Evolutionary conservation across 129 eudicot genomes (phyloP).

Genomic region (Glebionis coronaria): DNA sequence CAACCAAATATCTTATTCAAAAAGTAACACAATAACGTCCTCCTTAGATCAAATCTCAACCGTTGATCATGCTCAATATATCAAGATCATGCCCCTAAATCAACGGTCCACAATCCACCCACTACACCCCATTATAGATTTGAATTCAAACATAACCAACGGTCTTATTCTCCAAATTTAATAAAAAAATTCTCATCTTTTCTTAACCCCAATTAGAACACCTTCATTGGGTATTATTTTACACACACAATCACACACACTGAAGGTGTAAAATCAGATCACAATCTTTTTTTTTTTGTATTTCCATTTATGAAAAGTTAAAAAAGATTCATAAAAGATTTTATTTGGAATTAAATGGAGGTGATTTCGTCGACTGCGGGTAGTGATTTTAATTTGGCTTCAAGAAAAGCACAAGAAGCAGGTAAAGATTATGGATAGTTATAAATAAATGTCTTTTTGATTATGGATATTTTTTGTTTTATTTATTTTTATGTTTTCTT

Average conservation of each 20-base stretch:
- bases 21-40: background rate
- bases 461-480: background rate
- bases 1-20: background rate
- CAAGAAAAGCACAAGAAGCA: constrained; percentile 96
- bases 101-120: constrained; percentile 27
- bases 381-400: constrained; percentile 66
- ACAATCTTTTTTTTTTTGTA: constrained; percentile 7
- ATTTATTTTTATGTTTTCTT: background rate
- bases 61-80: constrained; percentile 27
- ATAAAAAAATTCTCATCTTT: constrained; percentile 23
- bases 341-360: constrained; percentile 52
- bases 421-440: constrained; percentile 28
- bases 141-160: constrained; percentile 34
- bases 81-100: constrained; percentile 15
- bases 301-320: constrained; percentile 29
- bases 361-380: constrained; percentile 38
- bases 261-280: constrained; percentile 1
- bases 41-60: background rate
- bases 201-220: constrained; percentile 7
- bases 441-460: background rate
- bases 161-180: constrained; percentile 37
- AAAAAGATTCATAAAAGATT: constrained; percentile 7
- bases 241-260: background rate
- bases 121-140: constrained; percentile 17
- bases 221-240: no score